Evolutionary conservation across 208 protist species (phyloP), one percentile per base, ranked within the genome.

Genomic region (Trypanosoma avium): DNA sequence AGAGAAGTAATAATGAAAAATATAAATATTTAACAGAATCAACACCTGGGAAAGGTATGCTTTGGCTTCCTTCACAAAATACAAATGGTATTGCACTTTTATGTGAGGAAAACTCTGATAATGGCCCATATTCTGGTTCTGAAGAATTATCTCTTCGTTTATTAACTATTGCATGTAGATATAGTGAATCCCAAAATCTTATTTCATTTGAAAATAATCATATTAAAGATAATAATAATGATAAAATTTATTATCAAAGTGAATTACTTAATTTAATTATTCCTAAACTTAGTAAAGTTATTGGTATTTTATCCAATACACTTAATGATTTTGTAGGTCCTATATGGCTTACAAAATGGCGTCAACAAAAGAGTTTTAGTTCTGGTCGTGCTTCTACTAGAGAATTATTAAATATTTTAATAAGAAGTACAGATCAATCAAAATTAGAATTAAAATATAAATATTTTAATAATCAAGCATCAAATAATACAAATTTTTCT

Each of bases 151-250:
- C 66, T 13, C 38, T 63, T 17, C 56, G 66, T 32, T 19, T 72
- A 13, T 32, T 72, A 26, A 40, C 55, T 30, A 59, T 72, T 54
- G 66, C 66, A 3, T 65, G 56, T 32, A 46, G 66, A 38, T 72
- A 65, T 45, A 55, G 50, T 32, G 42, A 64, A 1, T 35, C 21
- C 10, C 56, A 59, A 10, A 50, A 17, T 27, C 50, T 72, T 35
- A 10, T 72, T 15, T 15, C 49, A 9, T 38, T 63, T 50, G 9
- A 9, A 3, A 27, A 50, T 13, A 27, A 50, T 12, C 3, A 42
- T 3, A 19, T 46, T 26, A 29, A 30, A 21, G 33, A 22, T 15
- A 35, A 59, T 19, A 46, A n/a, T 42, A 13, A 42, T 30, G n/a
- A 46, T 59, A 9, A 42, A 3, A 3, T 15, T 42, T 8, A 9